Percentiles rank a stretch among this genome's conserved stretches.
These are phyloP conservation scores for Ophiostoma sp. DNA, from an alignment of 2,329 filamentous ascomycete genomes.

Conservation along the genomic window DNA sequence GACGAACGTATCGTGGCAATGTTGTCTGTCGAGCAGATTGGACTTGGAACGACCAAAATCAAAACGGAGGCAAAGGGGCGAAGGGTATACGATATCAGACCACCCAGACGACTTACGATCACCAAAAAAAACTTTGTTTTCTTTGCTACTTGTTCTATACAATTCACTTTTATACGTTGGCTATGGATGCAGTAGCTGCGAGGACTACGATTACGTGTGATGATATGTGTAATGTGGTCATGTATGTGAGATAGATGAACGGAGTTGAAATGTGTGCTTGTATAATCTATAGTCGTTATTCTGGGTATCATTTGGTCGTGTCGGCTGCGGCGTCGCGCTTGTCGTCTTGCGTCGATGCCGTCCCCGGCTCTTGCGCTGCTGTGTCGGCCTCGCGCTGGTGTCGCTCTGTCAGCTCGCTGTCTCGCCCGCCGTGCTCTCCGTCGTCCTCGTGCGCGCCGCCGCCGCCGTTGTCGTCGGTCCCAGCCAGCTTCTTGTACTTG, in stretches of 20 bases:
- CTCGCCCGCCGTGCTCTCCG: conserved; percentile 15
- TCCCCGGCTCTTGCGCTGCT: not conserved
- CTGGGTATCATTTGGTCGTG: conserved; percentile 3
- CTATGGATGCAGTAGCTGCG: too few relatives aligned
- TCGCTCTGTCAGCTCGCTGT: conserved; percentile 8
- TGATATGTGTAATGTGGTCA: not conserved
- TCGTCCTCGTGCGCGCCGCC: conserved; percentile 24
- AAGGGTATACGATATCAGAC: not conserved
- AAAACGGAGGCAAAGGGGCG: conserved; percentile 9
- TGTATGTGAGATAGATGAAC: not conserved
- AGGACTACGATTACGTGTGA: not conserved
- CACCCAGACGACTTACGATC: conserved; percentile 2
- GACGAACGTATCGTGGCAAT: not conserved
- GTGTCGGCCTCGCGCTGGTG: not conserved
- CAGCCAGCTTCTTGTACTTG: conserved; percentile 64
- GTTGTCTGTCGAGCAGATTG: too few relatives aligned
- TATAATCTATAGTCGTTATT: not conserved
- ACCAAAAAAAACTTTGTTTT: not conserved
- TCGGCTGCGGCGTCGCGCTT: not conserved
- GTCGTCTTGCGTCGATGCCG: not conserved
- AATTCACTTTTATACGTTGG: too few relatives aligned
- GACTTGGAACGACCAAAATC: not conserved
- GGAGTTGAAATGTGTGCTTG: not conserved
- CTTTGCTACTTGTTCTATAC: not conserved
- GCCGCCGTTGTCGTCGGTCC: conserved; percentile 42